Evolutionary conservation across 2,329 filamentous ascomycete genomes (phyloP).

Genomic region (Nemania bipapillata): DNA sequence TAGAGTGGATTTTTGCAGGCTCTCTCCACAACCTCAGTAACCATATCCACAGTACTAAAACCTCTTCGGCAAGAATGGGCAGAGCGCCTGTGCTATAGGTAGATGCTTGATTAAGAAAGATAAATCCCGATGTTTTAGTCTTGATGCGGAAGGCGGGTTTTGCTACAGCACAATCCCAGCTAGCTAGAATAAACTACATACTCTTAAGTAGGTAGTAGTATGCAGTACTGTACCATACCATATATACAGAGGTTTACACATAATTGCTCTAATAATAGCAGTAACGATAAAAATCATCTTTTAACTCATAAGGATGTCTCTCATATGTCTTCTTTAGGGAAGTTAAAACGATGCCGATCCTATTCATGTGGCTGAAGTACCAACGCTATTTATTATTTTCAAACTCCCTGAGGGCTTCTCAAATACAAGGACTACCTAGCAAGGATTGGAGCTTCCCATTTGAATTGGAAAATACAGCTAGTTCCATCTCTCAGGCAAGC

Average conservation of each 20-base stretch:
- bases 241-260: too few relatives aligned
- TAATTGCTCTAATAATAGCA: conserved; percentile 31
- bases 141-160: conserved; percentile 35
- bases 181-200: conserved; percentile 1
- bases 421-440: background rate
- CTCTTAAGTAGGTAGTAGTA: too few relatives aligned
- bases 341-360: conserved; percentile 21
- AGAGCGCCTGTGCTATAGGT: background rate
- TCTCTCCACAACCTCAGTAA: conserved; percentile 15
- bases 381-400: background rate
- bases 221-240: background rate
- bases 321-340: conserved; percentile 31
- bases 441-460: background rate
- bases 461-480: background rate
- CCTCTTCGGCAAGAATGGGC: conserved; percentile 3
- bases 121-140: conserved; percentile 26
- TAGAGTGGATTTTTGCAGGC: conserved; percentile 5
- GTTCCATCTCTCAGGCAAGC: background rate
- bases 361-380: background rate
- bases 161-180: conserved; percentile 1
- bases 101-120: conserved; percentile 36
- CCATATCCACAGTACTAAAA: conserved; percentile 17
- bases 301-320: background rate
- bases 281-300: conserved; percentile 19
- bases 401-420: background rate